Evolutionary conservation across 768 basidiomycete species (phyloP).

Genomic region (Termitomyces sp.): DNA sequence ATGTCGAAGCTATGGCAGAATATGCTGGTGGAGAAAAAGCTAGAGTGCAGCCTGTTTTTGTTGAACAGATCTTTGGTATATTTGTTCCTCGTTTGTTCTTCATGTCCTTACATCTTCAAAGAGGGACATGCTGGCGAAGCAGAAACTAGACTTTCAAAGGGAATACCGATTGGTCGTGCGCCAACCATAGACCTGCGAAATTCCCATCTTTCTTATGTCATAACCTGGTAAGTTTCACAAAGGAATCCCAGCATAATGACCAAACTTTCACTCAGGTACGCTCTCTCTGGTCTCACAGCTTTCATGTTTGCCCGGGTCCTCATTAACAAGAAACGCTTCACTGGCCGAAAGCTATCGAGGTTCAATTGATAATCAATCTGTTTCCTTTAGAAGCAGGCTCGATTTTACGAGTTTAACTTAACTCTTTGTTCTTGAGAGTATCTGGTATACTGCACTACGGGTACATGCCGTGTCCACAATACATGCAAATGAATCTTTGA

Average conservation of each 20-base stretch:
- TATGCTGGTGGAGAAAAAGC: constrained; percentile 66
- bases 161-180: constrained; percentile 80
- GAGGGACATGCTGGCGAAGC: constrained; percentile 84
- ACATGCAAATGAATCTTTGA: background rate
- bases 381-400: background rate
- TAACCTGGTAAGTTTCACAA: constrained; percentile 66
- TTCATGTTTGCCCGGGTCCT: constrained; percentile 75
- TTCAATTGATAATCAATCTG: constrained; percentile 20
- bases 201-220: constrained; percentile 90
- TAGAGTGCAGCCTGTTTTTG: constrained; percentile 79
- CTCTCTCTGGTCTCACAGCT: constrained; percentile 78
- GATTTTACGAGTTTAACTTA: background rate
- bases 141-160: constrained; percentile 49
- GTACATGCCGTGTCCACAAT: background rate
- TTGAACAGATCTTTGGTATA: constrained; percentile 88
- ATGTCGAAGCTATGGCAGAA: constrained; percentile 75
- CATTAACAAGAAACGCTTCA: constrained; percentile 43
- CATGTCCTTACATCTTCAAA: constrained; percentile 23
- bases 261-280: constrained; percentile 55
- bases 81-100: background rate
- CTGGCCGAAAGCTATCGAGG: constrained; percentile 53
- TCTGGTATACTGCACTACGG: background rate
- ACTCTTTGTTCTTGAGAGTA: constrained; percentile 2
- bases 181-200: constrained; percentile 87
- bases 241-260: background rate